Conservation (phyloP, 192 early-diverging fungal species). For the Backusella sp. region DNA sequence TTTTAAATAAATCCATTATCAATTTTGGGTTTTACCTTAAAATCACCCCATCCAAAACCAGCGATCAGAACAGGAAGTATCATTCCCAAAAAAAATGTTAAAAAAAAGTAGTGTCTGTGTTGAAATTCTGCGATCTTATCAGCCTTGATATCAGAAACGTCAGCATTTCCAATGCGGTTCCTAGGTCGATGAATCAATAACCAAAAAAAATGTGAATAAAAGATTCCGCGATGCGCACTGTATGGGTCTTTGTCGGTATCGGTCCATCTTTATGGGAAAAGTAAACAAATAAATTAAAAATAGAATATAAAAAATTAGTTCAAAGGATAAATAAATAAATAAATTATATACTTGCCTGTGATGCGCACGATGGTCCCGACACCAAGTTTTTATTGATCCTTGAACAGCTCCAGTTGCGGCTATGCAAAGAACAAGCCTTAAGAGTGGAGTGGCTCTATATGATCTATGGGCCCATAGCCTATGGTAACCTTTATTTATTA, state of each 20-base stretch:
- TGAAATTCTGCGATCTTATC: constrained; percentile 70
- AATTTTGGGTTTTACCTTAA: constrained; percentile 24
- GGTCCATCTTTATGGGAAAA: constrained; percentile 39
- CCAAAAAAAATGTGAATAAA: constrained; percentile 83
- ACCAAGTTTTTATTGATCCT: constrained; percentile 86
- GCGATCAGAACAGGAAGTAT: constrained; percentile 79
- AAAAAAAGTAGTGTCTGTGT: constrained; percentile 68
- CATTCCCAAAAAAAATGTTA: constrained; percentile 72
- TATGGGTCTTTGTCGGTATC: constrained; percentile 85
- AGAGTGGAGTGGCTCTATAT: constrained; percentile 62
- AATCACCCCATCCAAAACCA: constrained; percentile 81
- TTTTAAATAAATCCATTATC: background rate
- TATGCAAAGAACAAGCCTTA: constrained; percentile 62
- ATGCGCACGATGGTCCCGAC: constrained; percentile 80
- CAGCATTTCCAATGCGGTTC: constrained; percentile 66
- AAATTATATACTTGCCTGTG: constrained; percentile 58
- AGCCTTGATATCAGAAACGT: constrained; percentile 74
- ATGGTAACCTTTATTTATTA: constrained; percentile 63
- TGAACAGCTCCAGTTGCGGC: constrained; percentile 70
- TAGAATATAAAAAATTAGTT: background rate
- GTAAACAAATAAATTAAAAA: background rate
- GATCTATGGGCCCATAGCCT: constrained; percentile 79
- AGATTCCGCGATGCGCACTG: constrained; percentile 69
- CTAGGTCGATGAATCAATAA: constrained; percentile 78
- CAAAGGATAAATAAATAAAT: background rate